Evolutionary conservation across 2,329 filamentous ascomycete species (phyloP).

Genomic region (Akanthomyces uredinophilus): DNA sequence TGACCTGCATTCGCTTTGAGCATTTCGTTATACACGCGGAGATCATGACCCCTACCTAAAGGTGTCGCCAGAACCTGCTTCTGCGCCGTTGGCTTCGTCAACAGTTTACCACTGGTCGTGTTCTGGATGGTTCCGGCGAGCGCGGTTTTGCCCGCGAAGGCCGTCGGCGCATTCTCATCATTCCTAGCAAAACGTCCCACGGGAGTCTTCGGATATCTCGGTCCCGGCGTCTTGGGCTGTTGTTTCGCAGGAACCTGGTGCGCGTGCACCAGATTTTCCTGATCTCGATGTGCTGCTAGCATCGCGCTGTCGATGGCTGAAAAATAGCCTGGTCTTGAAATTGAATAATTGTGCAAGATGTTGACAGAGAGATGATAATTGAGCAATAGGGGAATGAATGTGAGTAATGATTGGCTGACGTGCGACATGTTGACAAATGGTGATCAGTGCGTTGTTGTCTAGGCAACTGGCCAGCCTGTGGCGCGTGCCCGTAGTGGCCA

Average conservation of each 20-base stretch:
- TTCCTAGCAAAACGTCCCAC: slow-evolving; percentile 66
- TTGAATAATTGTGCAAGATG: not conserved
- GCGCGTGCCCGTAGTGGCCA: slow-evolving; percentile 2
- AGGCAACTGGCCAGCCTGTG: slow-evolving; percentile 11
- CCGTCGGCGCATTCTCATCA: slow-evolving; percentile 67
- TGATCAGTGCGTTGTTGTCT: slow-evolving; percentile 15
- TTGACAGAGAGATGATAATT: not conserved
- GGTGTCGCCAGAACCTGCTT: slow-evolving; percentile 67
- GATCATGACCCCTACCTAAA: slow-evolving; percentile 53
- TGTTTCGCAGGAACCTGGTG: slow-evolving; percentile 71
- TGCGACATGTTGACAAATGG: not conserved
- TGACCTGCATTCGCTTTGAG: slow-evolving; percentile 21
- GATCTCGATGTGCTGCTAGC: slow-evolving; percentile 74
- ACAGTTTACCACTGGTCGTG: slow-evolving; percentile 34
- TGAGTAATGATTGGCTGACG: not conserved
- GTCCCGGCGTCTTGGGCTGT: slow-evolving; percentile 77
- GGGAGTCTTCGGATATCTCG: slow-evolving; percentile 75
- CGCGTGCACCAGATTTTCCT: slow-evolving; percentile 79
- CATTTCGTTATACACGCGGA: not conserved
- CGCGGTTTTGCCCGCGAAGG: slow-evolving; percentile 35
- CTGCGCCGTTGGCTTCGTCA: slow-evolving; percentile 43
- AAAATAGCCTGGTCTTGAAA: not conserved
- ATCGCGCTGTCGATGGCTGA: slow-evolving; percentile 37
- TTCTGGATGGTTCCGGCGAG: slow-evolving; percentile 49
- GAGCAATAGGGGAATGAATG: slow-evolving; percentile 1